These are phyloP conservation scores for Jaltomata sinuosa DNA, from an alignment of 257 asterid genomes.

Conservation along the genomic window DNA sequence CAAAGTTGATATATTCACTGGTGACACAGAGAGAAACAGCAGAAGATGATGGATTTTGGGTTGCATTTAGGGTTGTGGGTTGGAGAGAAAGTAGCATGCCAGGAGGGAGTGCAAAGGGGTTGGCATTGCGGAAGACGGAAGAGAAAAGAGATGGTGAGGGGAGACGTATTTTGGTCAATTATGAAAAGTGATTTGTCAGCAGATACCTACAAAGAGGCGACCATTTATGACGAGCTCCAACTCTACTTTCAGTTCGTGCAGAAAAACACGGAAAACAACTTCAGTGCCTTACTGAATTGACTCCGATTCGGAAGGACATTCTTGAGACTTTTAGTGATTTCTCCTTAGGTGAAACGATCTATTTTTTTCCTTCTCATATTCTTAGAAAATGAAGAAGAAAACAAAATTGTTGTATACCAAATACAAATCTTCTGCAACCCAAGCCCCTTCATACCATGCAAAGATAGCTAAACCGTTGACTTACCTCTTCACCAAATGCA, in stretches of 20 bases:
- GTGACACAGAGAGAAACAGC: background rate
- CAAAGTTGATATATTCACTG: background rate
- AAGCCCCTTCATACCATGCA: background rate
- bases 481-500: constrained; percentile 97
- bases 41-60: background rate
- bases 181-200: background rate
- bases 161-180: background rate
- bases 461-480: background rate
- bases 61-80: background rate
- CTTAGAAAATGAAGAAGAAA: background rate
- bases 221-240: background rate
- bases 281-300: background rate
- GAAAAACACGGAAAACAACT: background rate
- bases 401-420: background rate
- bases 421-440: background rate
- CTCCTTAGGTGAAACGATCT: background rate
- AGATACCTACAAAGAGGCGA: background rate
- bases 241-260: background rate
- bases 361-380: constrained; percentile 3
- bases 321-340: background rate
- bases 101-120: background rate
- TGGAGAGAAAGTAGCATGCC: background rate
- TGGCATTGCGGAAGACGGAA: background rate
- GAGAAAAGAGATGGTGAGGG: background rate
- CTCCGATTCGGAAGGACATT: background rate